Conservation (phyloP, 805 yeast genomes). For the Zygotorulaspora danielsina region DNA sequence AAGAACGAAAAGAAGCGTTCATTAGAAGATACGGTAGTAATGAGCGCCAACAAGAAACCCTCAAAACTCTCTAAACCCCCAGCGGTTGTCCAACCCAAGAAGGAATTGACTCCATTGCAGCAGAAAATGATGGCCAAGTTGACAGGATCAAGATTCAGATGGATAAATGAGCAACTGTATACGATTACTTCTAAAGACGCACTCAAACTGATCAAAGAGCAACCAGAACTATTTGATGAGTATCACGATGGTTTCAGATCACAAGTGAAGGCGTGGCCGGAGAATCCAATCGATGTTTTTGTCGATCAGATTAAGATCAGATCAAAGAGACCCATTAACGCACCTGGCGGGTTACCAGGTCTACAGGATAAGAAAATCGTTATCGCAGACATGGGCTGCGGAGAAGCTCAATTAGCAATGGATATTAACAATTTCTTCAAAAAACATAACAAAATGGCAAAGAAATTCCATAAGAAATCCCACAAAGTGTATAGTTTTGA, state of each 20-base stretch:
- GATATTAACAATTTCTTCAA: conserved; percentile 54
- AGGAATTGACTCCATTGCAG: conserved; percentile 77
- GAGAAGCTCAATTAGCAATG: conserved; percentile 84
- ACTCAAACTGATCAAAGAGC: conserved; percentile 61
- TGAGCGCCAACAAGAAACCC: conserved; percentile 13
- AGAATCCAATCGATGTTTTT: conserved; percentile 92
- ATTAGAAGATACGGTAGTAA: conserved; percentile 10
- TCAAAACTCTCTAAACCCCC: conserved; percentile 1
- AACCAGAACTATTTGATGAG: conserved; percentile 87
- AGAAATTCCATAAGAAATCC: conserved; percentile 42
- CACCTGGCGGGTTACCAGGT: conserved; percentile 96
- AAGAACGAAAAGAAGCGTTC: not conserved
- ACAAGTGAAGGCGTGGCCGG: conserved; percentile 97
- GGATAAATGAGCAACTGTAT: conserved; percentile 97
- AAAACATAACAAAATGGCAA: conserved; percentile 29
- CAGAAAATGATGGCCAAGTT: conserved; percentile 93
- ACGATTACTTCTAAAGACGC: conserved; percentile 81
- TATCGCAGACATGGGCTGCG: conserved; percentile 98
- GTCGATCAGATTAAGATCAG: conserved; percentile 63
- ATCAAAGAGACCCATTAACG: conserved; percentile 66
- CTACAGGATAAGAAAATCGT: conserved; percentile 53
- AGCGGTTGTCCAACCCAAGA: conserved; percentile 18
- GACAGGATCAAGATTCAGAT: conserved; percentile 91
- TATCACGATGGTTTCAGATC: conserved; percentile 93
- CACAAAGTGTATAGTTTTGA: conserved; percentile 84